Base-by-base conservation (phyloP, 768 basidiomycete genomes). In the Hericium coralloides region DNA sequence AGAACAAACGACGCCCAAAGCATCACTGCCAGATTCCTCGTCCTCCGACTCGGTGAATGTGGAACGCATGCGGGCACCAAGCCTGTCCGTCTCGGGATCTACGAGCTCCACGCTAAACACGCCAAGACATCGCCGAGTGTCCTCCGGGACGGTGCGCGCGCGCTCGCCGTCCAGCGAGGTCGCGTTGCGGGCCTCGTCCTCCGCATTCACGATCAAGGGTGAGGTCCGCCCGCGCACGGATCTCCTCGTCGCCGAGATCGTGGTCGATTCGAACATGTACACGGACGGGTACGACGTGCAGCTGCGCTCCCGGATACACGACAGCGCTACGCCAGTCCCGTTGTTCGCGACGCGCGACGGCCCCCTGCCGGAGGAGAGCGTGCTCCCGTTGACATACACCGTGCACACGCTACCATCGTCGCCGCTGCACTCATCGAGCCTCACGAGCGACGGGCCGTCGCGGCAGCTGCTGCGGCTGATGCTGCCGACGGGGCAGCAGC, bases 401-500 rank as follows among this genome's bases (percentile, higher is more conserved):
- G 73, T 94, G 14, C 80, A 89, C 66, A 87, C 86, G 0, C 79
- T 95, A 54, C 92, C 95, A 0, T 81, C 85, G 2, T 93, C 92
- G 20, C 82, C 92, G 12, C 72, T 91, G 57, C 89, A 89, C 63
- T 89, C 91, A 20, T 85, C 89, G 15, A 79, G 75, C 25, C 74
- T 85, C 38, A 80, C 82, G 56, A 67, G 69, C 17, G 77, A 78
- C 58, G 69, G 70, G 37, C 74, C 80, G 8, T 76, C 77, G 2
- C 79, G 92, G 48, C 92, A 97, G 70, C 70, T 97, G 49, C 60
- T 98, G 14, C 77, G 90, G 51, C 63, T 98, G 53, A 82, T 79
- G 39, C 70, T 97, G 17, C 94, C 94, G 2, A 95, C 92, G 2
- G 85, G 89, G 18, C 87, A 85, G 59, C 91, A 84, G 66, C 82